phyloP scores from a whole-genome alignment of 129 eudicot species.

The Arctium lappa region DNA sequence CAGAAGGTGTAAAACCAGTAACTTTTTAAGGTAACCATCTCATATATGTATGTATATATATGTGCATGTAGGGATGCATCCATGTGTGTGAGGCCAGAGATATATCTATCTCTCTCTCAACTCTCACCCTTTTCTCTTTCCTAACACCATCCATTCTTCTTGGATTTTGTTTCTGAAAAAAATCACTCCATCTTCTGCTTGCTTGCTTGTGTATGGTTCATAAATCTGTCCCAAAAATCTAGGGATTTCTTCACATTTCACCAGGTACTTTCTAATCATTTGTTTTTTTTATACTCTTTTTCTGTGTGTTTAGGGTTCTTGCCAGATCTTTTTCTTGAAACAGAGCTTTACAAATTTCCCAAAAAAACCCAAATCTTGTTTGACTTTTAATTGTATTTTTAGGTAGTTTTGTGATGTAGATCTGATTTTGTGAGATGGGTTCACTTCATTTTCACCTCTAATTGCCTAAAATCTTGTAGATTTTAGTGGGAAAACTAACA shows the following conservation, averaged over 20 bases:
- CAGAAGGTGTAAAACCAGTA: conserved; percentile 34
- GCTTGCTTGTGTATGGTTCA: conserved; percentile 19
- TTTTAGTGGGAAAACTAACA: not conserved
- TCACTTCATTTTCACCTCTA: conserved; percentile 17
- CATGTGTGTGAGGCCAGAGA: conserved; percentile 37
- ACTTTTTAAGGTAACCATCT: conserved; percentile 42
- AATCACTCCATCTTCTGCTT: conserved; percentile 8
- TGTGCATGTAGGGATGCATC: conserved; percentile 23
- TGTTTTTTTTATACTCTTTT: conserved; percentile 18
- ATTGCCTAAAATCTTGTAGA: not conserved
- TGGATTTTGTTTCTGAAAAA: conserved; percentile 18
- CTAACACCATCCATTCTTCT: conserved; percentile 9
- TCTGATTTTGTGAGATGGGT: conserved; percentile 21
- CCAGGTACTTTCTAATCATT: conserved; percentile 23
- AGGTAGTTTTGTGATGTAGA: conserved; percentile 24
- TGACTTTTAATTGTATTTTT: not conserved
- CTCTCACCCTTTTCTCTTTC: conserved; percentile 12
- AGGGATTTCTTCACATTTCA: conserved; percentile 19
- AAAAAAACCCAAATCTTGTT: not conserved
- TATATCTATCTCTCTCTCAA: not conserved
- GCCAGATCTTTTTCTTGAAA: conserved; percentile 29
- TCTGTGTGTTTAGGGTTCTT: conserved; percentile 11
- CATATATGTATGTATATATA: conserved; percentile 19
- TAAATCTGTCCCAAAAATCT: conserved; percentile 20
- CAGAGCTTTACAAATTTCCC: conserved; percentile 1